phyloP scores from a whole-genome alignment of 202 grass and related monocot species.

The Setaria viridis region DNA sequence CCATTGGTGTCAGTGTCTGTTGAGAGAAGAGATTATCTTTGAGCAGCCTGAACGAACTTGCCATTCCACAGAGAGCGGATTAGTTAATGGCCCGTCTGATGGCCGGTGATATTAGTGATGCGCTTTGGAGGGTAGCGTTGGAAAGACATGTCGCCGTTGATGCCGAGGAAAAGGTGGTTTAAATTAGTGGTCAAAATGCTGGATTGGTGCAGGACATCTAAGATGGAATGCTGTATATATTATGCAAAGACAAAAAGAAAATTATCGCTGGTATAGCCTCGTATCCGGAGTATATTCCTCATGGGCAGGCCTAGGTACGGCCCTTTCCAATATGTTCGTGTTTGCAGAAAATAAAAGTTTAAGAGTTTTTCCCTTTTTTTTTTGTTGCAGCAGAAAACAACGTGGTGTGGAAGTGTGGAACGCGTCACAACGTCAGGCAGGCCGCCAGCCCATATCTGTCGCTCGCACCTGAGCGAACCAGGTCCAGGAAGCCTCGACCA shows the following conservation, averaged over 20 bases:
- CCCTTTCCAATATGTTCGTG: background rate
- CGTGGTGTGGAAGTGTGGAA: too few species aligned
- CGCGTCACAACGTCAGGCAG: background rate
- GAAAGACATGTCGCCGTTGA: constrained; percentile 32
- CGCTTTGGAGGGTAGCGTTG: constrained; percentile 16
- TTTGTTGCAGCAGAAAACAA: too few species aligned
- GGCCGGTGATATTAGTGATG: constrained; percentile 23
- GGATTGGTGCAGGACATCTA: background rate
- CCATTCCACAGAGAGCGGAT: background rate
- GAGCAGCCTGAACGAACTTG: constrained; percentile 20
- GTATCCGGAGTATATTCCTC: constrained; percentile 21
- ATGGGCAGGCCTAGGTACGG: background rate
- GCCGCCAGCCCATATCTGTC: background rate
- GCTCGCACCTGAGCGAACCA: too few species aligned
- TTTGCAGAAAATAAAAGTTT: too few species aligned
- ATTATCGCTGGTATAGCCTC: background rate
- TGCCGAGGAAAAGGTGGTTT: constrained; percentile 2
- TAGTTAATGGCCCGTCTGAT: background rate
- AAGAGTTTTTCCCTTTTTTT: background rate
- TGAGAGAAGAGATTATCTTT: background rate
- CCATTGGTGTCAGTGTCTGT: background rate
- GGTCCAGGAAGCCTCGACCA: too few species aligned
- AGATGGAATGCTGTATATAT: background rate
- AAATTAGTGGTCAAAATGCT: background rate
- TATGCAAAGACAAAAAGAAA: background rate